Base-by-base conservation (phyloP, 805 yeast genomes). In the Blastobotrys robertii region DNA sequence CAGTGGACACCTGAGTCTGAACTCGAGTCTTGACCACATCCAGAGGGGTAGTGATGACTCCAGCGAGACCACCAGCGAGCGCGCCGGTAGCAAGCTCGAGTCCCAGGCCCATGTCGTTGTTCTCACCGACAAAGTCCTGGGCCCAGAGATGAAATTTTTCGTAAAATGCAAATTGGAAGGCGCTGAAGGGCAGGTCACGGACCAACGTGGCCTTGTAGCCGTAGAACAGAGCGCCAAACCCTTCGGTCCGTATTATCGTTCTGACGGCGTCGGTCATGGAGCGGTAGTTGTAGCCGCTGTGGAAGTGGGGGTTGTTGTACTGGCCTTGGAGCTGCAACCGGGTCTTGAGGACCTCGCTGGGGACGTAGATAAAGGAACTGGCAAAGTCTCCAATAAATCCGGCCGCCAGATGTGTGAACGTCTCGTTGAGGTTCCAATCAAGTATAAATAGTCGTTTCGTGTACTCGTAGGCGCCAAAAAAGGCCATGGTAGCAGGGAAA, bases 301-400 rank as follows among this genome's bases (percentile, higher is more conserved):
- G 67, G 49, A 86, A 87, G 60, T 70, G 68, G 1, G 81, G 81
- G 59, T 88, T 90, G 62, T 88, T 86, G 62, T 75, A 73, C 30
- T 80, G 72, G 0, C 97, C 97, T 64, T 92, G 98, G 39, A 92
- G 68, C 65, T 92, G 99, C 36, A 92, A 63, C 54, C 99, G 71
- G 6, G 98, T 87, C 60, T 92, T 92, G 43, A 92, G 64, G 6
- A 92, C 97, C 59, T 92, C 99, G 25, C 88, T 78, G 4, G 99
- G 99, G 8, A 92, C 99, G 54, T 90, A 92, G 30, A 85, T 79
- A 5, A 92, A 61, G 52, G 94, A 82, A 15, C 92, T 81, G 3
- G 85, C 88, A 45, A 92, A 72, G 61, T 92, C 99, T 22, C 97
- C 99, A n/a, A 88, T 53, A 43, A 92, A 78, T 0, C 98, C 98